Base-by-base conservation (phyloP, 23 red algal species). In the Gracilaria gracilis region DNA sequence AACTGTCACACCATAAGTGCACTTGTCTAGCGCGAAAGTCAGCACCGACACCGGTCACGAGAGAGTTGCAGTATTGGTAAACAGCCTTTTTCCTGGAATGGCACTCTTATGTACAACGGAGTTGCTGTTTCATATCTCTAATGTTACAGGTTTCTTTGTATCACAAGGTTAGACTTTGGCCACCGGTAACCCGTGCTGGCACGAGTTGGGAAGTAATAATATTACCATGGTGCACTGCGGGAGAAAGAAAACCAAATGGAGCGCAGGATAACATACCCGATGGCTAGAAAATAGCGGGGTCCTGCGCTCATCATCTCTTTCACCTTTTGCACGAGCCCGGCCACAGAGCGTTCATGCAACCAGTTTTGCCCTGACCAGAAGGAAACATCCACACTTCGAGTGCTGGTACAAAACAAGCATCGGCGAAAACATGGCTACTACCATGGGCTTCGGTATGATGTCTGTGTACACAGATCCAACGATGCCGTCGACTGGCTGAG, bases 391-490 rank as follows among this genome's bases (percentile, higher is more conserved):
- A 25, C 27, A 77, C 7, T 0, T 77, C 23, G 72, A 77, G 27
- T 77, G 38, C 13, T 70, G 25, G 29, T 85, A 85, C 19, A 85
- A 48, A 16, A 61, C 81, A 27, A 61, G 81, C 55, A 85, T 37
- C 57, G 81, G 81, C 19, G 81, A 55, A 6, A 85, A 46, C 81
- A 69, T 29, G 6, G 81, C 81, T 12, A 51, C 38, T 19, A 61
- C 81, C 32, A 48, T 24, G 27, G 27, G 46, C 32, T 65, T 61
- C 25, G 81, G 81, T 50, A 85, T 48, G 42, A 70, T 70, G 31
- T 85, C 81, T 27, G 81, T 85, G 17, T 85, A 85, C 24, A 33
- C 59, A 16, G 81, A 85, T 48, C 70, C 81, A 32, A 85, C 29
- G 40, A 85, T 85, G 19, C 81, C 81, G 39, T 85, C 65, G 31